These are phyloP conservation scores for Ophiostoma australiae DNA, from an alignment of 2,329 filamentous ascomycete species.

Conservation along the genomic window DNA sequence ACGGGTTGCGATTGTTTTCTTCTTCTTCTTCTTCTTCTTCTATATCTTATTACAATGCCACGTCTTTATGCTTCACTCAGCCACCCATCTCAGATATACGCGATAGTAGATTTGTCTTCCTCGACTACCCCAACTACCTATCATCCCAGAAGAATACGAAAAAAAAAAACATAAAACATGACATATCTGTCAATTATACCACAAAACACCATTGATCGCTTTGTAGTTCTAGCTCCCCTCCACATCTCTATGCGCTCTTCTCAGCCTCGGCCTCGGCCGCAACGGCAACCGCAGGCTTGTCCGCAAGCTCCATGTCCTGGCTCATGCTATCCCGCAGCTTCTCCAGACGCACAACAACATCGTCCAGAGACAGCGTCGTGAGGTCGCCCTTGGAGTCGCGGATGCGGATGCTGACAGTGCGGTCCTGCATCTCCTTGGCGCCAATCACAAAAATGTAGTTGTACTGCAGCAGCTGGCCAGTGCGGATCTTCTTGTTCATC, in stretches of 20 bases:
- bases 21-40: not conserved
- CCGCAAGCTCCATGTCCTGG: constrained; percentile 25
- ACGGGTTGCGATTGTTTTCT: not conserved
- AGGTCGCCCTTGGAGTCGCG: constrained; percentile 30
- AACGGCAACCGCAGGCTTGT: constrained; percentile 13
- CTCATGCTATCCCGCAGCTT: constrained; percentile 25
- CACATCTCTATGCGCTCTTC: not conserved
- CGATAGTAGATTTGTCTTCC: not conserved
- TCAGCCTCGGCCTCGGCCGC: not conserved
- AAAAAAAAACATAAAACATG: not conserved
- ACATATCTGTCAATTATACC: not conserved
- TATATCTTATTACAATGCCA: not conserved
- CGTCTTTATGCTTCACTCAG: not conserved
- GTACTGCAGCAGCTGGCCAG: constrained; percentile 73
- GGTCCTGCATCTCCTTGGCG: constrained; percentile 30
- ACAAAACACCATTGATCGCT: not conserved
- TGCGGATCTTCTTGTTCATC: constrained; percentile 85
- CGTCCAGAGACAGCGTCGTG: constrained; percentile 27
- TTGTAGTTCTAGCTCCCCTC: not conserved
- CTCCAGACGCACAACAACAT: constrained; percentile 24
- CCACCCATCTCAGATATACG: not conserved
- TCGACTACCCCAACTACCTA: not conserved
- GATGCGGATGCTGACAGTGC: constrained; percentile 30
- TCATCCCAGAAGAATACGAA: not conserved
- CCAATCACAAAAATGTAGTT: constrained; percentile 65